phyloP scores from a whole-genome alignment of 352 stramenopile genomes.

The Globisporangium parvum region DNA sequence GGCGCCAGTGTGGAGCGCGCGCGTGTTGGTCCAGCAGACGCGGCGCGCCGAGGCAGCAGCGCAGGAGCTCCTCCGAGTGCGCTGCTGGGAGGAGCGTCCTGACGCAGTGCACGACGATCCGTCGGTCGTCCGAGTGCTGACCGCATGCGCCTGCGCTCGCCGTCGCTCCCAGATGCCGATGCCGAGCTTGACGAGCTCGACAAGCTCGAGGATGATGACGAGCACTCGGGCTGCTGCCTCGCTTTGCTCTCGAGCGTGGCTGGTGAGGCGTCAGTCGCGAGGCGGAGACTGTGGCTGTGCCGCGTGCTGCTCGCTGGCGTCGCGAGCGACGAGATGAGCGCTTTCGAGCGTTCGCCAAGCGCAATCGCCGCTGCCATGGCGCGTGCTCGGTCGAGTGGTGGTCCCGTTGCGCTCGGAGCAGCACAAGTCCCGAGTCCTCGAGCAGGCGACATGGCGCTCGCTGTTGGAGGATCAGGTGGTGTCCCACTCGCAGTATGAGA shows the following conservation, averaged over 20 bases:
- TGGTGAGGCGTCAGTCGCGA: not conserved
- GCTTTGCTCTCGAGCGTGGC: not conserved
- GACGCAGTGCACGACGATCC: too few relatives aligned
- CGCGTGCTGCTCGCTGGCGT: not conserved
- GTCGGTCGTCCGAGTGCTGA: not conserved
- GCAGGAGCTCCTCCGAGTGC: not conserved
- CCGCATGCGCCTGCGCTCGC: conserved; percentile 1
- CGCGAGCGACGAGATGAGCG: conserved; percentile 30
- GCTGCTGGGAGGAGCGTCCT: too few relatives aligned
- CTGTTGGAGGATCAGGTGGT: too few relatives aligned
- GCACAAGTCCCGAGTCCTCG: too few relatives aligned
- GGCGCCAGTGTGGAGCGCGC: conserved; percentile 1
- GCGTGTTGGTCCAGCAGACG: conserved; percentile 18
- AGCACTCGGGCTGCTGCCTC: conserved; percentile 7
- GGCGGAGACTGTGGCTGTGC: not conserved
- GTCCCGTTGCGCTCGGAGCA: too few relatives aligned
- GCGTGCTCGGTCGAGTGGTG: not conserved
- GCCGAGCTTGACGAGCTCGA: conserved; percentile 4
- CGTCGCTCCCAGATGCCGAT: conserved; percentile 12
- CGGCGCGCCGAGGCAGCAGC: conserved; percentile 4
- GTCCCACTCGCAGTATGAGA: not conserved
- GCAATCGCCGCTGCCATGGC: conserved; percentile 32
- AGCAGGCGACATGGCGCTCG: too few relatives aligned
- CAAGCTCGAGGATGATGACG: conserved; percentile 19
- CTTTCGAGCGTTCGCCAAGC: conserved; percentile 30